These are phyloP conservation scores for Diplotaxis tenuifolia DNA, from an alignment of 345 rosid genomes.

Conservation along the genomic window DNA sequence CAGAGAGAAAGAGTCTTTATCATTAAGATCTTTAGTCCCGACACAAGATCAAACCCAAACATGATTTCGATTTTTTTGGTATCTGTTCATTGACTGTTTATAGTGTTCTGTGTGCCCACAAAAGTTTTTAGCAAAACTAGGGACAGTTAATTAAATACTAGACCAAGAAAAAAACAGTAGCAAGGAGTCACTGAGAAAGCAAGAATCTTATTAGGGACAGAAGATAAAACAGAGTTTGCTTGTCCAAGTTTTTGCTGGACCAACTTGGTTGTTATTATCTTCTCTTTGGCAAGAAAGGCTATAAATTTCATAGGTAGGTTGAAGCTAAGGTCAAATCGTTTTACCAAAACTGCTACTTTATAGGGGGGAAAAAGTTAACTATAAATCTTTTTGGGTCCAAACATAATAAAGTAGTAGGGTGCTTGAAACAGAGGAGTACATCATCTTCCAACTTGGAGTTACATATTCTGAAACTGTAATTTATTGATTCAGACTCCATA, in stretches of 20 bases:
- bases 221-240: background rate
- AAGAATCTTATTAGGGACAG: background rate
- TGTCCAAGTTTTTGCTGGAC: conserved; percentile 9
- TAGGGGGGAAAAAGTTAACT: conserved; percentile 12
- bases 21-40: conserved; percentile 31
- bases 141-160: conserved; percentile 8
- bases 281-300: conserved; percentile 28
- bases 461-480: background rate
- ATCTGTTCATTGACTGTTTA: conserved; percentile 36
- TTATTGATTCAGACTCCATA: background rate
- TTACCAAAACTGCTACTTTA: conserved; percentile 27
- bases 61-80: conserved; percentile 15
- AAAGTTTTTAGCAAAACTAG: conserved; percentile 28
- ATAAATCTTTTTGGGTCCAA: conserved; percentile 3
- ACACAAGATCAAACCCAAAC: conserved; percentile 36
- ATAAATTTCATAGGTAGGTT: conserved; percentile 24
- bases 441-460: conserved; percentile 23
- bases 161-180: conserved; percentile 2
- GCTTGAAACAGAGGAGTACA: conserved; percentile 24
- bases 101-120: conserved; percentile 31
- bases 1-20: conserved; percentile 23
- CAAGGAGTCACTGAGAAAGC: conserved; percentile 11
- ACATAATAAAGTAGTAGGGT: conserved; percentile 21
- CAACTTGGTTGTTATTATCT: conserved; percentile 18
- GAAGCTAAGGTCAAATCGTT: conserved; percentile 27